These are phyloP conservation scores for Phaseolus coccineus DNA, from an alignment of 331 rosid species.

Conservation along the genomic window DNA sequence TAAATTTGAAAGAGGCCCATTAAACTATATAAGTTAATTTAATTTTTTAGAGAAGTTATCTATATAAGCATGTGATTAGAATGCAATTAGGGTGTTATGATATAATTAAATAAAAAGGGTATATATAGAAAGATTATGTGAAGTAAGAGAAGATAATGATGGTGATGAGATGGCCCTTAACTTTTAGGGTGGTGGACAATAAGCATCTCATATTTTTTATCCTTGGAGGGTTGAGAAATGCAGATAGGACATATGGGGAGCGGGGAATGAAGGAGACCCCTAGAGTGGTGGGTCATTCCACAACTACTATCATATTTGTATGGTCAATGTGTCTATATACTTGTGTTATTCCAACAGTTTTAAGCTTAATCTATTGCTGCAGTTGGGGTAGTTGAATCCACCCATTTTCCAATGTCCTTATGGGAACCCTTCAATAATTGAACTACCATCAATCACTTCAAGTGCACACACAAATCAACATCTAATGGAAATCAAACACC, in stretches of 20 bases:
- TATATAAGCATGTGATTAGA: too few species aligned
- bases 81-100: too few species aligned
- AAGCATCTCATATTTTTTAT: background rate
- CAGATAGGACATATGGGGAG: conserved; percentile 21
- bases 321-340: conserved; percentile 1
- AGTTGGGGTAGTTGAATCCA: conserved; percentile 28
- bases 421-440: background rate
- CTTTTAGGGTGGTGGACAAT: conserved; percentile 8
- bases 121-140: too few species aligned
- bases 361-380: conserved; percentile 15
- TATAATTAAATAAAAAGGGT: too few species aligned
- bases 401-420: conserved; percentile 10
- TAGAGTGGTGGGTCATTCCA: conserved; percentile 10
- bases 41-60: too few species aligned
- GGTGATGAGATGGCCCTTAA: conserved; percentile 16
- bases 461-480: too few species aligned
- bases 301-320: background rate
- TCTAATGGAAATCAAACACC: too few species aligned
- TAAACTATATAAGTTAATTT: too few species aligned
- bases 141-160: background rate
- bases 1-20: too few species aligned
- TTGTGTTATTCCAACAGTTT: background rate
- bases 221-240: background rate
- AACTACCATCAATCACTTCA: background rate
- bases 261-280: conserved; percentile 40